Evolutionary conservation across 2,329 filamentous ascomycete species (phyloP).

Genomic region (Sclerotinia glacialis): DNA sequence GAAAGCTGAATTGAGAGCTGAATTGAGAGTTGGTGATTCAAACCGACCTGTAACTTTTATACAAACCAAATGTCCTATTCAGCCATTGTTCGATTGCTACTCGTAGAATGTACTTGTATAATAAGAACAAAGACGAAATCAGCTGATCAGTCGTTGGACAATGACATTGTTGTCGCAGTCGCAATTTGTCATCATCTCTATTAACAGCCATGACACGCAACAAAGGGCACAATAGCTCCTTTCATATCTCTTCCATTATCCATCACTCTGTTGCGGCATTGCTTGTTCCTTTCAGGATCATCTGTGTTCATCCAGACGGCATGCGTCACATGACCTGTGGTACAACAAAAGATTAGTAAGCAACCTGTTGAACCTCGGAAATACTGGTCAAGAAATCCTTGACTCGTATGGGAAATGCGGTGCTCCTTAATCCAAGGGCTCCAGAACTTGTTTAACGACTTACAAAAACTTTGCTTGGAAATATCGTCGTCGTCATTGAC

Average conservation of each 20-base stretch:
- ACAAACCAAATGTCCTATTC: background rate
- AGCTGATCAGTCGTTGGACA: background rate
- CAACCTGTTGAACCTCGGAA: no score
- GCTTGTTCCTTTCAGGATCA: no score
- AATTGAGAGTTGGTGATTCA: background rate
- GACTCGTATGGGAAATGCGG: background rate
- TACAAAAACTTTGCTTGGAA: background rate
- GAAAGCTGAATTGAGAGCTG: background rate
- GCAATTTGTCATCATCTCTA: no score
- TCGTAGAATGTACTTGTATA: background rate
- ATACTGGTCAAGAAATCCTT: no score
- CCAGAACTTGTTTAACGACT: background rate
- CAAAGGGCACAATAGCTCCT: no score
- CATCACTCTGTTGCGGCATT: no score
- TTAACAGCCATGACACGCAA: no score
- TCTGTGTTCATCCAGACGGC: no score
- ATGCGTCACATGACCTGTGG: no score
- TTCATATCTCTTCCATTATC: no score
- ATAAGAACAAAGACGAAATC: background rate
- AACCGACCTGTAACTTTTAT: background rate
- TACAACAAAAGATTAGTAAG: no score
- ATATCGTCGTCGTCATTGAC: background rate
- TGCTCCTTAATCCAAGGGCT: background rate
- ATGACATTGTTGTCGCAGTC: background rate
- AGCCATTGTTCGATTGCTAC: background rate